Base-by-base conservation (phyloP, 352 stramenopile species). In the Pilasporangium apinafurcum region DNA sequence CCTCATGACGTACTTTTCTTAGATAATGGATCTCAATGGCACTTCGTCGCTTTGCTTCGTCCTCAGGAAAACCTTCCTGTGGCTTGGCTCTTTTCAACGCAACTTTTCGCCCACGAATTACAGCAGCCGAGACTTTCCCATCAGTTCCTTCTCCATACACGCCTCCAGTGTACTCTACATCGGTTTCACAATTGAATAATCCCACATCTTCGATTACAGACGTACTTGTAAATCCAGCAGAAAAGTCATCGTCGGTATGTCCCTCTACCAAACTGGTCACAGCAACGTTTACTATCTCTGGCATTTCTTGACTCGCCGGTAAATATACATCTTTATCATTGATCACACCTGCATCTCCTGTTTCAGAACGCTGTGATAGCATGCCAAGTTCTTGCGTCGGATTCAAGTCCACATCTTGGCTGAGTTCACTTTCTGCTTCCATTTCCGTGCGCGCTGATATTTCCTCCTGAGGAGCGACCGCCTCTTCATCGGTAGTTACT, bases 61-160 rank as follows among this genome's bases (percentile, higher is more conserved):
- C 68, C 12, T 80, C 60, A 1, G 77, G 60, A 40, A 86, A 86
- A 2, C 77, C 77, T 18, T 92, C 78, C 29, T 88, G 71, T 1
- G 77, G 72, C 46, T 92, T 92, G 4, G 77, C 76, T 21, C 73
- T 64, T 47, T 92, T 92, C n/a, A 92, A 60, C 4, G 80, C 80
- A 17, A 92, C 60, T 44, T 92, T 92, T 17, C 90, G 80, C 0
- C 77, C 80, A 14, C 73, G 62, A 25, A 92, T 83, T 42, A 86
- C 78, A 13, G 75, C 77, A 14, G 80, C 80, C 7, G 64, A 70
- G 26, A 92, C 80, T 39, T 87, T 88, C 24, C 80, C 80, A 37
- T 92, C 80, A 0, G 80, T 92, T 17, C 80, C 80, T 84, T 92
- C 80, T 26, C 80, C 80, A 40, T 92, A 92, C 21, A 89, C 62